Evolutionary conservation across 2,329 filamentous ascomycete genomes (phyloP).

Genomic region (Monilinia laxa): DNA sequence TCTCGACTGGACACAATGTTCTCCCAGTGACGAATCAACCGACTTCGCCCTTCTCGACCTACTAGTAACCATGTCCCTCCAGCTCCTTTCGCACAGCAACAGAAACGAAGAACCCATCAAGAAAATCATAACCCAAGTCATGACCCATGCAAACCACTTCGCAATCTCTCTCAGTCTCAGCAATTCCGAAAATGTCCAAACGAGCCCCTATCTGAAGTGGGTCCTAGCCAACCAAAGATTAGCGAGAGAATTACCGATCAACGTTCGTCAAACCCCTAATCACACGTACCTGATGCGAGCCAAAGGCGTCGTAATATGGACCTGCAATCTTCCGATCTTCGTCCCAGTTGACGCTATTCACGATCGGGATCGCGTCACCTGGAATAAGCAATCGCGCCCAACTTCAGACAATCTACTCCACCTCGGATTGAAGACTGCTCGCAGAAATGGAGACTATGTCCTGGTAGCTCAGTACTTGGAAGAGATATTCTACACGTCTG

Average conservation of each 20-base stretch:
- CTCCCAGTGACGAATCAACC: not conserved
- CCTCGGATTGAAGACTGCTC: not conserved
- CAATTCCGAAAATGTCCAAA: slow-evolving; percentile 1
- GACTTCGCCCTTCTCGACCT: not conserved
- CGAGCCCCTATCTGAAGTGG: slow-evolving; percentile 8
- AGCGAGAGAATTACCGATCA: not conserved
- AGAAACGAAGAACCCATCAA: not conserved
- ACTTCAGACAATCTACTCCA: not conserved
- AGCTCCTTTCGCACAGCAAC: not conserved
- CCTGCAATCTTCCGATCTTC: not conserved
- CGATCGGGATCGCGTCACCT: not conserved
- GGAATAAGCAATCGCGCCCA: not conserved
- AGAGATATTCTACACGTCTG: not conserved
- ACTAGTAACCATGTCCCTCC: not conserved
- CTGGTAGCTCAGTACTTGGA: not conserved
- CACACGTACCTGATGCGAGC: not conserved
- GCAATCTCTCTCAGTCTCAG: not conserved
- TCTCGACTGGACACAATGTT: not conserved
- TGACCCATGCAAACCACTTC: not conserved
- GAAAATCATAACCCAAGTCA: not conserved
- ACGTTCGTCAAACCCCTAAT: not conserved
- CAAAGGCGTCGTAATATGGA: not conserved
- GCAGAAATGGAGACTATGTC: not conserved
- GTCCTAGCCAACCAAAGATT: not conserved
- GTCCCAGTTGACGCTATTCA: not conserved